Percentiles rank a stretch among this genome's conserved stretches.
These are phyloP conservation scores for Corrigiola litoralis DNA, from an alignment of 179 eudicot genomes.

Conservation along the genomic window DNA sequence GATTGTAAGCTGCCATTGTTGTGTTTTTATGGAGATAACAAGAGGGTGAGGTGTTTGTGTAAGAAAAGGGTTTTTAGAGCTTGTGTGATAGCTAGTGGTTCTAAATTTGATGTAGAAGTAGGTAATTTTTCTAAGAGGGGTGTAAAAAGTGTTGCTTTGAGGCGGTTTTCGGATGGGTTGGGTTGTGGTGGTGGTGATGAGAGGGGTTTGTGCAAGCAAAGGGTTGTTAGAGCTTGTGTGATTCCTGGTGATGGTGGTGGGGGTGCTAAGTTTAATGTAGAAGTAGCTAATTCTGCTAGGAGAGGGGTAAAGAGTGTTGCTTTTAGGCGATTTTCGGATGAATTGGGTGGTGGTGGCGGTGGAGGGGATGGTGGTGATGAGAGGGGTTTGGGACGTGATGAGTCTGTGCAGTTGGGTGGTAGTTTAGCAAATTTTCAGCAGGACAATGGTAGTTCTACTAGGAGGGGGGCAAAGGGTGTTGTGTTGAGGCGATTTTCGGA, in stretches of 20 bases:
- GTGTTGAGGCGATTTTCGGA: slow-evolving; percentile 27
- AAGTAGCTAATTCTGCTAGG: slow-evolving; percentile 32
- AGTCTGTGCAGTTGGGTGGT: slow-evolving; percentile 37
- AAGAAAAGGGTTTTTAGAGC: slow-evolving; percentile 17
- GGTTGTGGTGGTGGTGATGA: slow-evolving; percentile 15
- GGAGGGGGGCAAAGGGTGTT: slow-evolving; percentile 30
- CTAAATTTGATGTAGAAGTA: slow-evolving; percentile 35
- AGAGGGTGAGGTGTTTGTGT: slow-evolving; percentile 16
- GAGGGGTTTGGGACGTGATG: slow-evolving; percentile 23
- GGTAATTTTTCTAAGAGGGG: slow-evolving; percentile 39
- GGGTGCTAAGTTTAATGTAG: slow-evolving; percentile 25
- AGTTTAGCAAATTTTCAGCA: slow-evolving; percentile 46
- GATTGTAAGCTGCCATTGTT: slow-evolving; percentile 20
- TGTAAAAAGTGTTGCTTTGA: slow-evolving; percentile 31
- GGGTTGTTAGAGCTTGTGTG: too few relatives aligned
- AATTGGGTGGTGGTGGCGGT: slow-evolving; percentile 21
- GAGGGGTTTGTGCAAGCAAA: slow-evolving; percentile 21
- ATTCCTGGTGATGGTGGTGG: slow-evolving; percentile 33
- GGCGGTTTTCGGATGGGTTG: slow-evolving; percentile 37
- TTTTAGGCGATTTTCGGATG: slow-evolving; percentile 27
- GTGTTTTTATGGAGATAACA: slow-evolving; percentile 19
- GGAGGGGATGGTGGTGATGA: slow-evolving; percentile 2
- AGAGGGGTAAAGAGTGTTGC: slow-evolving; percentile 31
- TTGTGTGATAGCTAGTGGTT: too few relatives aligned
- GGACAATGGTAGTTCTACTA: slow-evolving; percentile 45